These are phyloP conservation scores for Setaria italica DNA, from an alignment of 202 grass and related monocot species.

Conservation along the genomic window DNA sequence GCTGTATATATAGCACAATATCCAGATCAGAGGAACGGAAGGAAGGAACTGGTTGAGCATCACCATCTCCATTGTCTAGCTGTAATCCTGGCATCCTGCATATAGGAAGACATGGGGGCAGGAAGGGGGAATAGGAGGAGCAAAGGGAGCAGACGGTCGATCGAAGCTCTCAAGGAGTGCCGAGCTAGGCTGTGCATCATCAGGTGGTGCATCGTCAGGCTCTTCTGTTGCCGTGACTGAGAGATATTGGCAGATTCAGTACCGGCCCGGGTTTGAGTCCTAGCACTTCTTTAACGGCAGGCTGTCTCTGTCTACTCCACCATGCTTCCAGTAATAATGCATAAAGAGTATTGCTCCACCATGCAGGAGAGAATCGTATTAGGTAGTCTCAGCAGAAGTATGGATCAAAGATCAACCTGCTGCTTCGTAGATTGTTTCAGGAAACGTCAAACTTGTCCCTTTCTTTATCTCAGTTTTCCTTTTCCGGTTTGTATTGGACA, in stretches of 20 bases:
- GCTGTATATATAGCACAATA: background rate
- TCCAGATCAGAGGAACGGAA: background rate
- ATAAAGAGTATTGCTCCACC: no score
- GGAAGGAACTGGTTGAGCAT: background rate
- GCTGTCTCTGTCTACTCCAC: no score
- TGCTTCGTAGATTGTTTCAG: background rate
- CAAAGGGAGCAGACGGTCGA: background rate
- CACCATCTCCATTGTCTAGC: background rate
- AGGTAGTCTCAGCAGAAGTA: background rate
- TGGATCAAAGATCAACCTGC: background rate
- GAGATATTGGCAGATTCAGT: background rate
- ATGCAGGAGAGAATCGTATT: no score
- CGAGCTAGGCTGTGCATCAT: conserved; percentile 44
- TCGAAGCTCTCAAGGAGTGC: conserved; percentile 14
- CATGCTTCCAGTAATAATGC: no score
- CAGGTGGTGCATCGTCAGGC: conserved; percentile 38
- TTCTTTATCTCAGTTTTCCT: background rate
- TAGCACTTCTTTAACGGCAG: no score
- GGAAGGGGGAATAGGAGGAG: background rate
- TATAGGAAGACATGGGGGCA: background rate
- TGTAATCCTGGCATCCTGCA: background rate
- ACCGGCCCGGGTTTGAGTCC: background rate
- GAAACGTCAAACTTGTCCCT: background rate
- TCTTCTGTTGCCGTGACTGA: conserved; percentile 45
- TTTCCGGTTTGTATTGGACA: no score